phyloP scores from a whole-genome alignment of 1,139 yeast species.

The Lodderomyces metapsilosis region DNA sequence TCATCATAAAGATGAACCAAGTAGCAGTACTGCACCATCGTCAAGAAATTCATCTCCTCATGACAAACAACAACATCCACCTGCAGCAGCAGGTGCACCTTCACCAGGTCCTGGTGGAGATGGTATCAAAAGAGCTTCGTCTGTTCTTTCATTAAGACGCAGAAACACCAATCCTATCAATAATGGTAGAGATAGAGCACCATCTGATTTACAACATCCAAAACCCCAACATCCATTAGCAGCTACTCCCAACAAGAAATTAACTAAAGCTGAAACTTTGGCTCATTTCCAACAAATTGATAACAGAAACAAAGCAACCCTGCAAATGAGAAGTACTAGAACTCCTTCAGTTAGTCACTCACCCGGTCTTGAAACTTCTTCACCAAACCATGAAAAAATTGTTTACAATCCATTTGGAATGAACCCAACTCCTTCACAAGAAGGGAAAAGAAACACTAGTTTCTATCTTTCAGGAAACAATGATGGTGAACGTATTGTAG shows the following conservation, averaged over 20 bases:
- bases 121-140: slow-evolving; percentile 20
- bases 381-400: slow-evolving; percentile 30
- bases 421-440: slow-evolving; percentile 35
- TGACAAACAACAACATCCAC: not conserved
- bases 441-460: slow-evolving; percentile 38
- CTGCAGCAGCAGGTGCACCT: slow-evolving; percentile 1
- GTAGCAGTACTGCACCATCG: not conserved
- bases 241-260: slow-evolving; percentile 20
- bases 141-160: slow-evolving; percentile 29
- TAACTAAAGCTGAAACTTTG: slow-evolving; percentile 38
- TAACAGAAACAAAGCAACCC: slow-evolving; percentile 28
- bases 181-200: slow-evolving; percentile 5
- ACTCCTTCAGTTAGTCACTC: slow-evolving; percentile 12
- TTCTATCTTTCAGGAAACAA: slow-evolving; percentile 40
- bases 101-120: slow-evolving; percentile 1
- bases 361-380: slow-evolving; percentile 3
- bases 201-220: slow-evolving; percentile 5
- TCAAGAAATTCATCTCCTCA: slow-evolving; percentile 1
- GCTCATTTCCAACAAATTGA: slow-evolving; percentile 38
- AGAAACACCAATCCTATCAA: slow-evolving; percentile 21
- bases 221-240: slow-evolving; percentile 7
- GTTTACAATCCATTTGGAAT: slow-evolving; percentile 49
- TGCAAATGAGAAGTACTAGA: slow-evolving; percentile 14
- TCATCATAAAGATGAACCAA: slow-evolving; percentile 13
- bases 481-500: slow-evolving; percentile 46